A percentile compares a stretch with the other conserved stretches of the same genome.
phyloP scores from a whole-genome alignment of 78 protist species.

The Emiliania huxleyi region DNA sequence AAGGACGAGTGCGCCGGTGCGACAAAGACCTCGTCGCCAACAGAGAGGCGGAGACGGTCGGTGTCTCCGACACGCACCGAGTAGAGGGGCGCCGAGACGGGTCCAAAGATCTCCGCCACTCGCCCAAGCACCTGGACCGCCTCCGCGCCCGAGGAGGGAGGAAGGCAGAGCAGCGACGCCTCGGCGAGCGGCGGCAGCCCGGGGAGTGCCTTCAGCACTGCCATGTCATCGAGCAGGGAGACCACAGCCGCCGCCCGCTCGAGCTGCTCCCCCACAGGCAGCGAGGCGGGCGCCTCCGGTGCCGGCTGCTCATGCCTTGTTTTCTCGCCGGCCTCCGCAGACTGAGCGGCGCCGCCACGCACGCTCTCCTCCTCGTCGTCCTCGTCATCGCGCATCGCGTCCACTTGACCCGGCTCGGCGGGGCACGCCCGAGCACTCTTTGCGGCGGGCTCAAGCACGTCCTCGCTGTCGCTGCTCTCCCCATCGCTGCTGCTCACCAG shows the following conservation, averaged over 20 bases:
- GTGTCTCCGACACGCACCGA: background rate
- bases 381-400: background rate
- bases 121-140: background rate
- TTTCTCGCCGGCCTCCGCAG: background rate
- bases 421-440: background rate
- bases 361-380: background rate
- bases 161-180: background rate
- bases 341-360: background rate
- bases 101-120: background rate
- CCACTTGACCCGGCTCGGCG: background rate
- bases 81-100: background rate
- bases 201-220: background rate
- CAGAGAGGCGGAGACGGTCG: background rate
- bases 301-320: background rate
- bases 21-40: background rate
- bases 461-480: background rate
- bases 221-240: background rate
- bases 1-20: background rate
- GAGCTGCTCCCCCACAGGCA: background rate
- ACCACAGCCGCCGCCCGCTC: background rate
- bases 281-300: background rate
- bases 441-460: background rate
- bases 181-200: background rate
- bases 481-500: background rate
- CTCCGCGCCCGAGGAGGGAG: background rate